Evolutionary conservation across 768 basidiomycete genomes (phyloP), one percentile per base, ranked within the genome.

Genomic region (Rhizopogon salebrosus): DNA sequence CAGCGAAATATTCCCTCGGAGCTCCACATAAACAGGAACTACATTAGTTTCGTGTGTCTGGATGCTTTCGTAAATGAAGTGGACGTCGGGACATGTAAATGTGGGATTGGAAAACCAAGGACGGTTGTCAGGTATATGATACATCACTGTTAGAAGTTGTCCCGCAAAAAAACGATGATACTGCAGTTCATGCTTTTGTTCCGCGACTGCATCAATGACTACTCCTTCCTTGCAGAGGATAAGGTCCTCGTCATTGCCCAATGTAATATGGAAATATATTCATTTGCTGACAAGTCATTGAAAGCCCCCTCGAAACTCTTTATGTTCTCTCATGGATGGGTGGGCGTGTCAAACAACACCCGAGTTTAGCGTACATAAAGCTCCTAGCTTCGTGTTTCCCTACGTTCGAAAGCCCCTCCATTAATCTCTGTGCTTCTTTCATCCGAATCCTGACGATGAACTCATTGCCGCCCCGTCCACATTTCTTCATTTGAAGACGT

Each of bases 321-420:
- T 80, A 31, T 79, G 79, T 1, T 64, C 67, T 4, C 69, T 80
- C 11, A 69, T 72, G 29, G 63, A 68, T 4, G 75, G 72, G 6
- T 78, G 79, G 70, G 80, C 77, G 61, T 75, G 73, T 56, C 79
- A 79, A 54, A 75, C 80, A 3, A 65, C 74, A 14, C 75, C 77
- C 6, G 75, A 73, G 14, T 72, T 18, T 13, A 41, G 50, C 9
- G 10, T 22, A 5, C 7, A 40, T 36, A n/a, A 39, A 6, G 31
- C 23, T 27, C 5, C 10, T 39, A 2, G n/a, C 26, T 6, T 10
- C 11, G 26, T 8, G 5, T 41, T 27, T 54, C 46, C 54, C 36
- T 41, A 55, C 41, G 45, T 41, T 52, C 18, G 18, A 34, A n/a
- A 23, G 42, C 22, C 18, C 7, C 18, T 23, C 24, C 39, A 27